phyloP scores from a whole-genome alignment of 345 rosid species.

The Tarenaya hassleriana region DNA sequence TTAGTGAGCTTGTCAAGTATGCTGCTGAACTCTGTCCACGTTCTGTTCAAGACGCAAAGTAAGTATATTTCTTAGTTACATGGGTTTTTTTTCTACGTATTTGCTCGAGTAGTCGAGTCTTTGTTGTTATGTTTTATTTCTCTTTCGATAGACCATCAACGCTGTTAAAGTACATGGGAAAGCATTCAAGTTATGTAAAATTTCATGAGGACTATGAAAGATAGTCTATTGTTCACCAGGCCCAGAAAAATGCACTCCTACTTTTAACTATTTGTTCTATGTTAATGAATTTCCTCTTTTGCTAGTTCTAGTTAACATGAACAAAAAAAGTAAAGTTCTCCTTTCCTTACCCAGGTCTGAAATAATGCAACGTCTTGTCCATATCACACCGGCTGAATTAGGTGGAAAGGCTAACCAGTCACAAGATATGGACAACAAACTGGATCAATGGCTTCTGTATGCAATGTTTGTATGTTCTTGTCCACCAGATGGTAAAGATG shows the following conservation, averaged over 20 bases:
- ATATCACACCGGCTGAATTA: conserved; percentile 84
- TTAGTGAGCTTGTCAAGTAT: conserved; percentile 87
- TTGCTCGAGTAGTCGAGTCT: conserved; percentile 2
- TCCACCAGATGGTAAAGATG: conserved; percentile 78
- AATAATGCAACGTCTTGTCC: conserved; percentile 73
- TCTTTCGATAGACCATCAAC: no score
- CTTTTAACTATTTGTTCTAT: background rate
- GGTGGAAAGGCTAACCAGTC: conserved; percentile 92
- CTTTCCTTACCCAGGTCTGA: conserved; percentile 52
- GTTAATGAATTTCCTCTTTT: conserved; percentile 10
- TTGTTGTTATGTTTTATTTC: background rate
- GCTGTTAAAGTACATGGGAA: no score
- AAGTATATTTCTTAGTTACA: conserved; percentile 30
- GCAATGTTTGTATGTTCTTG: conserved; percentile 96
- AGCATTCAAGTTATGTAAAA: no score
- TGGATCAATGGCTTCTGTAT: conserved; percentile 97
- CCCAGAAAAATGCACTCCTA: no score
- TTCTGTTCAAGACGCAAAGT: conserved; percentile 95
- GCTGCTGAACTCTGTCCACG: conserved; percentile 95
- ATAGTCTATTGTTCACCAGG: no score
- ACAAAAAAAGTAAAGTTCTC: conserved; percentile 13
- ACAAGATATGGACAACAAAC: conserved; percentile 85
- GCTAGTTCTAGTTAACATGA: conserved; percentile 12
- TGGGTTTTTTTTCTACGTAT: conserved; percentile 7
- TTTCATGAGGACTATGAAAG: no score